These are phyloP conservation scores for Globisporangium barbulae DNA, from an alignment of 352 stramenopile species.

Conservation along the genomic window DNA sequence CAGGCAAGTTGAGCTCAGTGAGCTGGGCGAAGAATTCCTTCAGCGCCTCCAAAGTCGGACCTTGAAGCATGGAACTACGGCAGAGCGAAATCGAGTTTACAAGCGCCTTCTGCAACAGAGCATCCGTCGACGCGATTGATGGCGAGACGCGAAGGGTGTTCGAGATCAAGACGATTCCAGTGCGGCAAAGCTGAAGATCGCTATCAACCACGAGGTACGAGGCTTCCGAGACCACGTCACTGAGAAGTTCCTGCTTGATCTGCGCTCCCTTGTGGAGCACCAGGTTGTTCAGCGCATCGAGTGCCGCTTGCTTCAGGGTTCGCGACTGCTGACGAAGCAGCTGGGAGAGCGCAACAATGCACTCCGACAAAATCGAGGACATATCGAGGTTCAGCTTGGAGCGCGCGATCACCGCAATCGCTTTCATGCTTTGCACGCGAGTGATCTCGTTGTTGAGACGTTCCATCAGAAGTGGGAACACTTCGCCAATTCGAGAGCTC, in stretches of 20 bases:
- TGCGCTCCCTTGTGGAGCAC: conserved; percentile 72
- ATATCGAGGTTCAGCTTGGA: conserved; percentile 90
- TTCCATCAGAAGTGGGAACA: conserved; percentile 94
- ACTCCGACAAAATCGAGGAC: conserved; percentile 87
- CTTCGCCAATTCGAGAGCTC: conserved; percentile 58
- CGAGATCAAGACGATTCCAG: conserved; percentile 88
- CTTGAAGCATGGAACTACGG: conserved; percentile 92
- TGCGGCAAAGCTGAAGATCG: conserved; percentile 96
- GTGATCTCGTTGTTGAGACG: conserved; percentile 98
- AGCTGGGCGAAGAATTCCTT: conserved; percentile 66
- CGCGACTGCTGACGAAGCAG: conserved; percentile 95
- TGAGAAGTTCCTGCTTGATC: conserved; percentile 80
- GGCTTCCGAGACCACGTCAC: conserved; percentile 88
- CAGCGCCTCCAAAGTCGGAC: conserved; percentile 51
- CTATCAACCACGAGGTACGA: conserved; percentile 91
- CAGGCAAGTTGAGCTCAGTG: conserved; percentile 45
- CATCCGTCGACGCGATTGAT: conserved; percentile 47
- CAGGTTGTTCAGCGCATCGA: conserved; percentile 92
- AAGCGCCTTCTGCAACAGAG: conserved; percentile 66
- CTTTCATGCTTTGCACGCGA: conserved; percentile 95
- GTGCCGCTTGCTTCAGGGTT: conserved; percentile 91
- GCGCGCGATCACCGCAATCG: conserved; percentile 87
- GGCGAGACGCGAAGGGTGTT: conserved; percentile 72
- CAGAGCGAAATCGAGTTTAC: conserved; percentile 85
- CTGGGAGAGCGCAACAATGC: conserved; percentile 82